Base-by-base conservation (phyloP, 1,284 basidiomycete genomes). In the Chalciporus piperatoides region DNA sequence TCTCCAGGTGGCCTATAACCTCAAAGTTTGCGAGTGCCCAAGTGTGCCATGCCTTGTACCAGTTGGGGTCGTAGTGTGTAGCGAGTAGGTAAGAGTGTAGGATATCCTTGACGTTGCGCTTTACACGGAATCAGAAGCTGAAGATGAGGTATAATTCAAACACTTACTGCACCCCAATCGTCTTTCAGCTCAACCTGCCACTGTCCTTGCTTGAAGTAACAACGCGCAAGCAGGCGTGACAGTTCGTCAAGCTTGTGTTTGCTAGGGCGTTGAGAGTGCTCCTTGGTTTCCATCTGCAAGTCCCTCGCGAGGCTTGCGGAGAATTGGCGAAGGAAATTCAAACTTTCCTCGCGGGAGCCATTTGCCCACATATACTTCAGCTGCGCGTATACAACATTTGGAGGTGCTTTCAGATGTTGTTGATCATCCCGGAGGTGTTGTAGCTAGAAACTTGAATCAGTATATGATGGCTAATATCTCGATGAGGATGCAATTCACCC, bases 31-130 rank as follows among this genome's bases (percentile, higher is more conserved):
- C 90, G 51, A 99, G 73, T 6, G 97, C 96, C 94, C 95, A 99
- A 0, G 93, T 95, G 67, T 99, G 96, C 96, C 96, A 98, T 14
- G 96, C 97, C 70, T 98, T 97, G 72, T 98, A 98, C 96, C 96
- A 99, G 36, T 79, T 79, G 6, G 88, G 82, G 67, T 99, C 97
- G 55, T 93, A 92, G 64, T 92, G 88, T 2, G 96, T 98, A 0
- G 97, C 92, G 32, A 89, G 76, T 47, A 82, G 78, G 70, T 97
- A 99, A 24, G 92, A 87, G 56, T 86, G 80, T 9, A 97, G 71
- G 49, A 97, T 92, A 37, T 88, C 86, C 38, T 84, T 80, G 25
- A 90, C 82, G 54, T 91, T 86, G 52, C 84, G 75, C 88, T 92
- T 59, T 19, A 51, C 44, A 33, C 11, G 43, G 15, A 4, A 32